phyloP scores from a whole-genome alignment of 1,284 basidiomycete species.

The Porogramme epimiltina region DNA sequence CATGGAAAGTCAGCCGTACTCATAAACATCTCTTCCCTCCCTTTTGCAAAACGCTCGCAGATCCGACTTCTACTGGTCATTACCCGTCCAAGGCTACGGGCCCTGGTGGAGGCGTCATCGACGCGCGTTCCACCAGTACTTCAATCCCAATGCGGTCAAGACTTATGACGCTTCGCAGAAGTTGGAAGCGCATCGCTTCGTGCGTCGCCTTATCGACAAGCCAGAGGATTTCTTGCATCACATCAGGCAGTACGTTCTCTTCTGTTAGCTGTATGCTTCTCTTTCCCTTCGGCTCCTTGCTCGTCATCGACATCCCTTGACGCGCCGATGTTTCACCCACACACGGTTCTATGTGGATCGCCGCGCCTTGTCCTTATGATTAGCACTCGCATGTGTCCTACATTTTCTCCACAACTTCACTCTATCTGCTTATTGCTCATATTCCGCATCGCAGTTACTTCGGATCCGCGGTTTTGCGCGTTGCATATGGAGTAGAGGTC shows the following conservation, averaged over 20 bases:
- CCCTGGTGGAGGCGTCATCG: conserved; percentile 4
- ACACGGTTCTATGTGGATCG: no score
- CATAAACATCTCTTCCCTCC: neutral
- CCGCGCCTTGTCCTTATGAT: no score
- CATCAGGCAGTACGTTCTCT: conserved; percentile 13
- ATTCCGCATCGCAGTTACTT: conserved; percentile 22
- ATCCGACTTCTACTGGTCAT: conserved; percentile 9
- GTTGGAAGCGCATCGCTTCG: conserved; percentile 3
- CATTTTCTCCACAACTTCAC: no score
- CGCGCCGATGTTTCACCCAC: no score
- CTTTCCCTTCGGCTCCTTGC: neutral
- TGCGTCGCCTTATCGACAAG: neutral
- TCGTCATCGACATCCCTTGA: neutral
- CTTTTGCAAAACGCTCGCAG: neutral
- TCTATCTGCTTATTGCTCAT: neutral
- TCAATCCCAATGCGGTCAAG: conserved; percentile 9
- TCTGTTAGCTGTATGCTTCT: neutral
- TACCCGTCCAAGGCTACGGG: conserved; percentile 12
- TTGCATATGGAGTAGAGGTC: conserved; percentile 35
- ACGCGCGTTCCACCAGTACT: conserved; percentile 14
- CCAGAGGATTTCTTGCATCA: conserved; percentile 14
- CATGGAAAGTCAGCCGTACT: no score
- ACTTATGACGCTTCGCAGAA: conserved; percentile 1
- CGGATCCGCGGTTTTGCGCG: conserved; percentile 31
- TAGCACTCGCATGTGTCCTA: neutral